A percentile compares a stretch with the other conserved stretches of the same genome.
These are phyloP conservation scores for Kwoniella pini DNA, from an alignment of 768 basidiomycete species.

Conservation along the genomic window DNA sequence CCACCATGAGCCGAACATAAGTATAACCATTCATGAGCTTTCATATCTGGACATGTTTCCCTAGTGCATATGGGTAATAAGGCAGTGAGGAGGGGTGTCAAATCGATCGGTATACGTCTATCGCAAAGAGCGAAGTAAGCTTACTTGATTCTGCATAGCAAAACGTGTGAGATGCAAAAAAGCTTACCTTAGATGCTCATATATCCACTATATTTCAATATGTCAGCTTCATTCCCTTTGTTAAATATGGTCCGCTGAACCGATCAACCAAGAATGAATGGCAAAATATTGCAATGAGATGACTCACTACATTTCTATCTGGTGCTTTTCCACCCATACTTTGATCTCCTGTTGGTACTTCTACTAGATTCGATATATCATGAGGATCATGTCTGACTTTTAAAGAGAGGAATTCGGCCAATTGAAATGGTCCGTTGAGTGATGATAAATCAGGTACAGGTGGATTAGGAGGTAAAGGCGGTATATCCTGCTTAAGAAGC, in stretches of 20 bases:
- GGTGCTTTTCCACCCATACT: conserved; percentile 43
- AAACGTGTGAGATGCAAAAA: neutral
- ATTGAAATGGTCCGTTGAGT: conserved; percentile 86
- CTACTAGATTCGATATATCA: conserved; percentile 78
- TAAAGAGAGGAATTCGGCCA: conserved; percentile 90
- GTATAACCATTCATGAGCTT: conserved; percentile 97
- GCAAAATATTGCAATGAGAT: too few relatives aligned
- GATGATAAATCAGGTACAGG: conserved; percentile 45
- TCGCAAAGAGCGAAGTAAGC: neutral
- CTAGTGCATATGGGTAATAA: conserved; percentile 64
- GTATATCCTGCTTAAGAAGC: conserved; percentile 23
- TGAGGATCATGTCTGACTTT: conserved; percentile 83
- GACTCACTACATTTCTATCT: conserved; percentile 59
- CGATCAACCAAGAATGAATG: too few relatives aligned
- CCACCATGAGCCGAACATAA: conserved; percentile 83
- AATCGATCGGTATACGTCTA: conserved; percentile 54
- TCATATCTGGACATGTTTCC: conserved; percentile 90
- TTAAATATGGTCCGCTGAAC: too few relatives aligned
- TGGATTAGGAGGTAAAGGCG: conserved; percentile 59
- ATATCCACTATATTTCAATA: conserved; percentile 49
- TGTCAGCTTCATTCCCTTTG: neutral
- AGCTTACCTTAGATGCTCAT: conserved; percentile 54
- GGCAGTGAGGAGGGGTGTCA: conserved; percentile 49
- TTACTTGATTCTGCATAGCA: neutral
- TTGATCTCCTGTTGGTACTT: conserved; percentile 62